Conservation (phyloP, 2,329 filamentous ascomycete species). For the Penicillium sp. region DNA sequence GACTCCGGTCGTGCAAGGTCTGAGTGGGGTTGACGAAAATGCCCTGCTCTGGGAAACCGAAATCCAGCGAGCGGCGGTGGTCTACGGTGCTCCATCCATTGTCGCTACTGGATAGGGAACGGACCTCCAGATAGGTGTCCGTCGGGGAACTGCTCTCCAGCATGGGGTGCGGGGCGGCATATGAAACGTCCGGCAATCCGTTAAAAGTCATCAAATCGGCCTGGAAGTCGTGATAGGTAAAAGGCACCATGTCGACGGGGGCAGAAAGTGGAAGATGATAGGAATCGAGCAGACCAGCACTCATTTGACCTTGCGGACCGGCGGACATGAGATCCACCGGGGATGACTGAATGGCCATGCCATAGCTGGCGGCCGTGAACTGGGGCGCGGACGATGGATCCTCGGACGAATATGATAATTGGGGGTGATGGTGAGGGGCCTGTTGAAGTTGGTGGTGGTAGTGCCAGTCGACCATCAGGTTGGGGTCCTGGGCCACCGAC, state of each 20-base stretch:
- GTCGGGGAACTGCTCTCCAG: slow-evolving; percentile 68
- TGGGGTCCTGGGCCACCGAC: slow-evolving; percentile 49
- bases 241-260: slow-evolving; percentile 67
- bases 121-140: slow-evolving; percentile 80
- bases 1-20: slow-evolving; percentile 83
- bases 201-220: slow-evolving; percentile 65
- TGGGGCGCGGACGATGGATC: slow-evolving; percentile 60
- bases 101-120: slow-evolving; percentile 83
- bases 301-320: slow-evolving; percentile 64
- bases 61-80: slow-evolving; percentile 72
- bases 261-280: slow-evolving; percentile 58
- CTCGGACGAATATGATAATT: slow-evolving; percentile 50
- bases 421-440: slow-evolving; percentile 37
- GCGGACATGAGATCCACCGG: slow-evolving; percentile 58
- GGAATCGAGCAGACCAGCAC: slow-evolving; percentile 64
- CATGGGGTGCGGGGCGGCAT: slow-evolving; percentile 45
- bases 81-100: slow-evolving; percentile 87
- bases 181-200: slow-evolving; percentile 53
- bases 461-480: slow-evolving; percentile 52
- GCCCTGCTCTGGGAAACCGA: slow-evolving; percentile 60
- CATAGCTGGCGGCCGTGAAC: slow-evolving; percentile 62
- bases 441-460: slow-evolving; percentile 46
- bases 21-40: slow-evolving; percentile 92
- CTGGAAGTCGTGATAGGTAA: slow-evolving; percentile 79
- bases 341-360: slow-evolving; percentile 48